Evolutionary conservation across 2,329 filamentous ascomycete species (phyloP).

Genomic region (Fragosphaeria purpurea): DNA sequence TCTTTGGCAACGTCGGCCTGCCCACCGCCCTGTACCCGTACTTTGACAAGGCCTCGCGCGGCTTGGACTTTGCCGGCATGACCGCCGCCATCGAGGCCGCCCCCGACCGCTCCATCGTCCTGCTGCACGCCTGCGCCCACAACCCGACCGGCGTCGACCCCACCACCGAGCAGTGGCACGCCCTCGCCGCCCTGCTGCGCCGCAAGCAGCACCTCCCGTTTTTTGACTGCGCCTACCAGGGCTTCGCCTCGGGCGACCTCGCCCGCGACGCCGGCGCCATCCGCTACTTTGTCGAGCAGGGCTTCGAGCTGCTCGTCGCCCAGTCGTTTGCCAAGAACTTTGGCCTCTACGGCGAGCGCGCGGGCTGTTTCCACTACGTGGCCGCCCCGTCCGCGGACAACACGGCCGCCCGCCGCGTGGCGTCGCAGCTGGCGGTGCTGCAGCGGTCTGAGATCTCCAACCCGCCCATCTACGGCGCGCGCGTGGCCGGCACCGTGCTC

Average conservation of each 20-base stretch:
- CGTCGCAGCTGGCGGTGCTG: slow-evolving; percentile 82
- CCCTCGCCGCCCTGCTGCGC: slow-evolving; percentile 69
- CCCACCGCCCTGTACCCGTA: slow-evolving; percentile 80
- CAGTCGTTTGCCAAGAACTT: slow-evolving; percentile 99
- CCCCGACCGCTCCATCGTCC: slow-evolving; percentile 70
- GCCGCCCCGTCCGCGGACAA: slow-evolving; percentile 63
- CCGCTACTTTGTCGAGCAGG: slow-evolving; percentile 85
- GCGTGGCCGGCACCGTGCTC: slow-evolving; percentile 74
- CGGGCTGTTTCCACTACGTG: slow-evolving; percentile 92
- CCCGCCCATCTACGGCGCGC: slow-evolving; percentile 86
- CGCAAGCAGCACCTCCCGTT: slow-evolving; percentile 86
- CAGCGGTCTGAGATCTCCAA: slow-evolving; percentile 98
- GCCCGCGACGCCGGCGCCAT: slow-evolving; percentile 82
- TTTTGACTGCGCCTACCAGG: slow-evolving; percentile 97
- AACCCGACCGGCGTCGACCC: slow-evolving; percentile 97
- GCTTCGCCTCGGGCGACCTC: slow-evolving; percentile 88
- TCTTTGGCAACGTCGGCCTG: slow-evolving; percentile 84
- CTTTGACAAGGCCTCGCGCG: slow-evolving; percentile 80
- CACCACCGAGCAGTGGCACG: slow-evolving; percentile 86
- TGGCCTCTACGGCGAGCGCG: slow-evolving; percentile 91
- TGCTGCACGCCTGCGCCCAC: slow-evolving; percentile 92
- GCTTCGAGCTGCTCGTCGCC: slow-evolving; percentile 77
- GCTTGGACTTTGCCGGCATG: slow-evolving; percentile 88
- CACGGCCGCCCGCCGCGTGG: slow-evolving; percentile 52
- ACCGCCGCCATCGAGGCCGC: slow-evolving; percentile 59